Conservation (phyloP, 108 stramenopile genomes). For the Cyclotella kingstonii region DNA sequence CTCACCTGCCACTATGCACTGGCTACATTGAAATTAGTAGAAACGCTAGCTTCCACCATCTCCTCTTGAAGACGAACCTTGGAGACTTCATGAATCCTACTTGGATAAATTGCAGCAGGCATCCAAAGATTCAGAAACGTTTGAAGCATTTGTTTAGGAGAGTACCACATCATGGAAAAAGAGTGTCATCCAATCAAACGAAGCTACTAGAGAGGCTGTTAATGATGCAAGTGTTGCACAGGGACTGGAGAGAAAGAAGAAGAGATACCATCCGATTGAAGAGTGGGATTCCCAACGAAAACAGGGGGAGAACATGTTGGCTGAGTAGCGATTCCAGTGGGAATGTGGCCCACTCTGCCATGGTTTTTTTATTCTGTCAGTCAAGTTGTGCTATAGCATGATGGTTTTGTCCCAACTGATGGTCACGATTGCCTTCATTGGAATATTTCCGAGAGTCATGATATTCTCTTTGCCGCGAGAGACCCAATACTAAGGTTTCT, state of each 20-base stretch:
- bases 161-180: constrained; percentile 8
- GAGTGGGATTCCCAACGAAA: constrained; percentile 69
- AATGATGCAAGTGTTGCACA: no score
- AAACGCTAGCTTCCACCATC: no score
- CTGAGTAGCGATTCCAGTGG: constrained; percentile 74
- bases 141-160: constrained; percentile 43
- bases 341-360: no score
- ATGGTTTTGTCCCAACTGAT: no score
- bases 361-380: no score
- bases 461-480: no score
- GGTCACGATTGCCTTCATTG: no score
- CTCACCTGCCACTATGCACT: no score
- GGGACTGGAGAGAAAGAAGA: constrained; percentile 25
- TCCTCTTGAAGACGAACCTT: constrained; percentile 39
- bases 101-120: constrained; percentile 32
- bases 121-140: constrained; percentile 29
- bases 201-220: not conserved
- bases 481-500: no score
- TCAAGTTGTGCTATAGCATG: no score
- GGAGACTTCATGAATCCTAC: constrained; percentile 32
- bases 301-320: constrained; percentile 43
- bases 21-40: no score
- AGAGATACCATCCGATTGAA: constrained; percentile 65
- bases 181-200: not conserved
- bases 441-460: no score